Base-by-base conservation (phyloP, 768 basidiomycete species). In the Kwoniella sp. region DNA sequence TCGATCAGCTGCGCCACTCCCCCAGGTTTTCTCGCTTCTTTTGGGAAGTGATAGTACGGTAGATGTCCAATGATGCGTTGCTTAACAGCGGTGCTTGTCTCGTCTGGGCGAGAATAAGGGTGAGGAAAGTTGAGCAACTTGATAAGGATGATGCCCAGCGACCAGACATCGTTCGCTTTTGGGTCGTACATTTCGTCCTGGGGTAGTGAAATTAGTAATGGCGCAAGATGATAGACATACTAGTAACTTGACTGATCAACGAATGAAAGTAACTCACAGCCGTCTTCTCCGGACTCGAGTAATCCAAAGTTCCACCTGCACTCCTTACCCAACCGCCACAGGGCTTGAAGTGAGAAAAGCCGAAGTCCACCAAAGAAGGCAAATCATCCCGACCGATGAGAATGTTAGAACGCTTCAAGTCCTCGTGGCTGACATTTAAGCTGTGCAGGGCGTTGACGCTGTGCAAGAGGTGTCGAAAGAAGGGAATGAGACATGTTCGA, bases 371-470 rank as follows among this genome's bases (percentile, higher is more conserved):
- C 12, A 78, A 47, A 1, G 68, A 55, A 1, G 76, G 75, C 10
- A 53, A 21, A n/a, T 71, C 64, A 0, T 70, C 46, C 1, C 67
- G 48, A 59, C 81, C 68, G 40, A 84, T 75, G 27, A 84, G 69
- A 55, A 84, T 78, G 64, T 85, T 84, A 19, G 80, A 78, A 17
- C 82, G 82, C 36, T 81, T 78, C 37, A 84, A 60, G 67, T 85
- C 83, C 22, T 82, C 82, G 63, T 85, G 83, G 26, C 80, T 79
- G 71, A 84, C 76, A 17, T 85, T 85, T 49, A 79, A 63, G 2
- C 27, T 33, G 44, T 79, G 78, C 1, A 79, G 65, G 22, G 62
- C 52, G 47, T 72, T 52, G n/a, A 79, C 60, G 12, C 65, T 64
- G 13, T 63, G 51, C 44, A 74, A 70, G 5, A 79, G 70, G 10